These are phyloP conservation scores for Calonectria ilicicola DNA, from an alignment of 2,329 filamentous ascomycete genomes.

Conservation along the genomic window DNA sequence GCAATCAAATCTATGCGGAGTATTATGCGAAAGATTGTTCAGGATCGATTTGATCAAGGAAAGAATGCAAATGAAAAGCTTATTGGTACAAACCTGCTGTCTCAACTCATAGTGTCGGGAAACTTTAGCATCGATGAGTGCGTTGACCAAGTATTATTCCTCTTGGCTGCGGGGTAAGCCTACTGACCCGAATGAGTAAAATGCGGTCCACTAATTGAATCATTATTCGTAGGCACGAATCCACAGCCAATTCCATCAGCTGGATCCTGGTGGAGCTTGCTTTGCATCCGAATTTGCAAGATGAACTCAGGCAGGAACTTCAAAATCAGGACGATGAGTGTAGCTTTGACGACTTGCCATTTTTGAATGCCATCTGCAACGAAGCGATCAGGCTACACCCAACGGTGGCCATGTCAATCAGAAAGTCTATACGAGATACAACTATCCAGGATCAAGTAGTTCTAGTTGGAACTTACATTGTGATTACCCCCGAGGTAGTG, in stretches of 20 bases:
- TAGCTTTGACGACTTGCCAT: neutral
- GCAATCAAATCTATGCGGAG: too few relatives aligned
- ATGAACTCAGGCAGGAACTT: neutral
- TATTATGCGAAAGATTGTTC: too few relatives aligned
- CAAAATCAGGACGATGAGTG: neutral
- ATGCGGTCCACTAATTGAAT: neutral
- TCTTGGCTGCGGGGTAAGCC: neutral
- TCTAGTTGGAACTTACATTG: too few relatives aligned
- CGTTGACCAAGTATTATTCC: neutral
- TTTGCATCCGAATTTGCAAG: neutral
- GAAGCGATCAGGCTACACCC: too few relatives aligned
- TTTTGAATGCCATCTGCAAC: neutral
- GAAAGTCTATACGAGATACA: too few relatives aligned
- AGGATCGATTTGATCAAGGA: neutral
- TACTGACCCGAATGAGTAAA: neutral
- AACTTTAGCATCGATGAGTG: too few relatives aligned
- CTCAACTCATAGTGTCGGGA: too few relatives aligned
- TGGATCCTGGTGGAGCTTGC: neutral
- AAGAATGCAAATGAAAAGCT: too few relatives aligned
- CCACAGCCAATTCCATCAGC: neutral
- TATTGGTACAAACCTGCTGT: too few relatives aligned
- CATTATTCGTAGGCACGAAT: neutral
- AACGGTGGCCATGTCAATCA: too few relatives aligned
- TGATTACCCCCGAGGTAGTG: too few relatives aligned
- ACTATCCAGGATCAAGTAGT: too few relatives aligned